Base-by-base conservation (phyloP, 306 rosid species). In the Crataegus laevigata region DNA sequence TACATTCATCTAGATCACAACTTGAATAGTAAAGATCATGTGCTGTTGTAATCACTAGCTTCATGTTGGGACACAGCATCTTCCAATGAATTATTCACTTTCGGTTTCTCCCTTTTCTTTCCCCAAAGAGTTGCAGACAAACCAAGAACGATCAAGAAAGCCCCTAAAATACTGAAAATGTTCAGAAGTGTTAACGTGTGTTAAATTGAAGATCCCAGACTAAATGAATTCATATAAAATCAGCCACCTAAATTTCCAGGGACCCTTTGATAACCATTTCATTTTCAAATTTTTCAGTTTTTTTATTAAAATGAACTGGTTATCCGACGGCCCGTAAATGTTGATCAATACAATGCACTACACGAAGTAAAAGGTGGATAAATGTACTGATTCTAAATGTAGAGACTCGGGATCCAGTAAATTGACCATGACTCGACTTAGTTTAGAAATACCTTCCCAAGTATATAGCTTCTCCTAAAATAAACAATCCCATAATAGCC, bases 111-210 rank as follows among this genome's bases (percentile, higher is more conserved):
- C 13, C 24, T 82, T 24, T 73, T 55, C 71, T 77, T 77, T 68
- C 69, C 79, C 82, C 79, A 77, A 0, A 77, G 72, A 50, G 51
- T 73, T 29, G 76, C 64, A 30, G 63, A 82, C 69, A 82, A 12
- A 36, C 85, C 82, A 52, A 82, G 4, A 51, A 77, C 10, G 8
- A 82, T 59, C 55, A 73, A 62, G 14, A 60, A 24, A 60, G 76
- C 72, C 22, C 82, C 82, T 26, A 82, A 25, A 36, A 62, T 4
- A 40, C 79, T 73, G 79, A 40, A 63, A 64, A 50, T 38, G 3
- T 11, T 17, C 40, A 13, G 8, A 69, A 50, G 0, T 4, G 21
- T 9, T 3, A 32, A 30, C 11, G 9, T 18, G 28, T 50, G 21
- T 59, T n/a, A 45, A 13, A 45, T 45, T 13, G 18, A 38, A 38